phyloP scores from a whole-genome alignment of 345 rosid species.

The Luvunga scandens region DNA sequence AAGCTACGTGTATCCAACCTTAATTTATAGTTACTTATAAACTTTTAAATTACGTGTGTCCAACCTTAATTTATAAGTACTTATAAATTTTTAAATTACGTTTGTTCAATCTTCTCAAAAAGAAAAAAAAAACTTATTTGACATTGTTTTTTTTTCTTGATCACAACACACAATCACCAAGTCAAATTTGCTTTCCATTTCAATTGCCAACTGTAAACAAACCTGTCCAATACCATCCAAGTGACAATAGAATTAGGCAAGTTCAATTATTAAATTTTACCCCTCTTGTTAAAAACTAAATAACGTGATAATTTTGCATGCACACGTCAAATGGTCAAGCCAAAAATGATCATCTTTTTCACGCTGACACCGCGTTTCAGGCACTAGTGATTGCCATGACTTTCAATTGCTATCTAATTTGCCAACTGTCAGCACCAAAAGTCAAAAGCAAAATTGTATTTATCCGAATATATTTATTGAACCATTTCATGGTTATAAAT shows the following conservation, averaged over 20 bases:
- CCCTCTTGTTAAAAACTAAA: background rate
- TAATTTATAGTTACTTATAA: rapidly evolving
- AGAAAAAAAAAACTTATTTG: too few species aligned
- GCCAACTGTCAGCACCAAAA: background rate
- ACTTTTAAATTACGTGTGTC: too few species aligned
- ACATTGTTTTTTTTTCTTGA: too few species aligned
- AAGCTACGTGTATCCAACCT: rapidly evolving
- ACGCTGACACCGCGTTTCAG: background rate
- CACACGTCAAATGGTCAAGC: background rate
- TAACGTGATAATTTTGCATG: background rate
- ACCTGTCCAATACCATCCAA: background rate
- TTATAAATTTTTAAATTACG: too few species aligned
- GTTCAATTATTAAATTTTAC: too few species aligned
- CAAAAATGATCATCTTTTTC: background rate
- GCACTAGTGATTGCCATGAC: background rate
- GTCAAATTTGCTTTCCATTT: background rate
- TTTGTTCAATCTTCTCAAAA: too few species aligned
- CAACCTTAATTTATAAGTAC: rapidly evolving
- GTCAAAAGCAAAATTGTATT: background rate
- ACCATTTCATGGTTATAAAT: background rate
- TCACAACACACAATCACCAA: background rate
- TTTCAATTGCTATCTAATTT: background rate
- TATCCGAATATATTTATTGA: background rate
- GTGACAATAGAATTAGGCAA: background rate
- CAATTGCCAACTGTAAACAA: background rate